These are phyloP conservation scores for Fusarium irregulare DNA, from an alignment of 2,329 filamentous ascomycete genomes.

Conservation along the genomic window DNA sequence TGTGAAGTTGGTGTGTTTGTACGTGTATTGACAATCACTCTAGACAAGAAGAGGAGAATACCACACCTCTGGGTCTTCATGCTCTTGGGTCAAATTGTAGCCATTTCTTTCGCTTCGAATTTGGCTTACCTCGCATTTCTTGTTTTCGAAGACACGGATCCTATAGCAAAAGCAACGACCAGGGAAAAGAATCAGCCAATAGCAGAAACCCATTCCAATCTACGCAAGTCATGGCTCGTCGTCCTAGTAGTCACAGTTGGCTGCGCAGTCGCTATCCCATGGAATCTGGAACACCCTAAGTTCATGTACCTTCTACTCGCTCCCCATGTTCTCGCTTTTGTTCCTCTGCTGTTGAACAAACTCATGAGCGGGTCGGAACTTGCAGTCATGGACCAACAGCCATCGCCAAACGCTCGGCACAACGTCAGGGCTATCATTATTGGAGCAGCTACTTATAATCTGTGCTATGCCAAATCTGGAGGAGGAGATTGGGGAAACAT, in stretches of 20 bases:
- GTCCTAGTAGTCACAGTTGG: neutral
- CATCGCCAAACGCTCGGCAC: rapidly evolving
- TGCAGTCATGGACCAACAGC: neutral
- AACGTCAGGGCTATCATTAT: neutral
- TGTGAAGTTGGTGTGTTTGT: too few species aligned
- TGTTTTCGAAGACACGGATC: neutral
- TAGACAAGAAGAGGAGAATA: neutral
- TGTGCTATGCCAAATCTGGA: neutral
- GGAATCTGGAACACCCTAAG: neutral
- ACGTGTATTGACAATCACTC: rapidly evolving
- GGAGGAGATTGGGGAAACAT: neutral
- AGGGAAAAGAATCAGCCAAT: neutral
- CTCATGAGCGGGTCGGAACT: neutral
- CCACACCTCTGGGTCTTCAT: neutral
- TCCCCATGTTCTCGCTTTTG: neutral
- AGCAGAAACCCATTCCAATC: neutral
- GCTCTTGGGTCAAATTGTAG: neutral
- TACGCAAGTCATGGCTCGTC: neutral
- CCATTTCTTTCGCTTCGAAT: neutral
- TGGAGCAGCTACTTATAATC: neutral
- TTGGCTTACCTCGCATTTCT: neutral
- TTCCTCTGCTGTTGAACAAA: neutral
- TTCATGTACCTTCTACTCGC: neutral
- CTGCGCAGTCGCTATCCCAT: neutral
- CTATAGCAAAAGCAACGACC: too few species aligned